Evolutionary conservation across 1,284 basidiomycete genomes (phyloP).

Genomic region (Lignosus rhinocerotis): DNA sequence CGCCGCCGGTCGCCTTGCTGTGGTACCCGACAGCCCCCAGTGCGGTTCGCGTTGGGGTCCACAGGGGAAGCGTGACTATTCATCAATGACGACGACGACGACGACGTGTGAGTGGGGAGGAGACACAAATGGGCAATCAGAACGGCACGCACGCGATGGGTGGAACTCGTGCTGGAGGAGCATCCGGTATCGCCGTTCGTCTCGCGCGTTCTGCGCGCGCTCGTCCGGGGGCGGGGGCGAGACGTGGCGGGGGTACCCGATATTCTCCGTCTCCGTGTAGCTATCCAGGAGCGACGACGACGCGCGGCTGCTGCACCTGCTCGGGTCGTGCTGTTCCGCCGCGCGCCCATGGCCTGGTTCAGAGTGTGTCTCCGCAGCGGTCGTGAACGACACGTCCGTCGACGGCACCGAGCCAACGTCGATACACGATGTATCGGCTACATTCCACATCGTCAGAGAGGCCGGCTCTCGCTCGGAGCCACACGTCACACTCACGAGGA

Average conservation of each 20-base stretch:
- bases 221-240: conserved; percentile 42
- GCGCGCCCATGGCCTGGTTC: neutral
- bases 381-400: conserved; percentile 25
- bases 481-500: conserved; percentile 26
- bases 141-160: conserved; percentile 54
- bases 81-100: neutral
- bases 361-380: conserved; percentile 16
- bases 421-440: conserved; percentile 26
- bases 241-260: conserved; percentile 16
- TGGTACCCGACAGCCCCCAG: conserved; percentile 76
- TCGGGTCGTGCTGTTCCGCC: neutral
- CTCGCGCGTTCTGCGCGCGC: conserved; percentile 42
- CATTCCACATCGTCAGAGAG: no score
- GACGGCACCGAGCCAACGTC: conserved; percentile 23
- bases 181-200: conserved; percentile 65
- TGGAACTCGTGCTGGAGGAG: conserved; percentile 67
- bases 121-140: neutral
- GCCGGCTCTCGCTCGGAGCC: no score
- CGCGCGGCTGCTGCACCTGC: conserved; percentile 17
- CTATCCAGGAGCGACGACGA: conserved; percentile 18
- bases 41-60: conserved; percentile 59
- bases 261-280: conserved; percentile 2
- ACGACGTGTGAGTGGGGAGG: neutral
- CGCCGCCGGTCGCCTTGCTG: conserved; percentile 52
- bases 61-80: conserved; percentile 69